Evolutionary conservation across 179 eudicot genomes (phyloP), one percentile per base, ranked within the genome.

Genomic region (Actinidia arguta): DNA sequence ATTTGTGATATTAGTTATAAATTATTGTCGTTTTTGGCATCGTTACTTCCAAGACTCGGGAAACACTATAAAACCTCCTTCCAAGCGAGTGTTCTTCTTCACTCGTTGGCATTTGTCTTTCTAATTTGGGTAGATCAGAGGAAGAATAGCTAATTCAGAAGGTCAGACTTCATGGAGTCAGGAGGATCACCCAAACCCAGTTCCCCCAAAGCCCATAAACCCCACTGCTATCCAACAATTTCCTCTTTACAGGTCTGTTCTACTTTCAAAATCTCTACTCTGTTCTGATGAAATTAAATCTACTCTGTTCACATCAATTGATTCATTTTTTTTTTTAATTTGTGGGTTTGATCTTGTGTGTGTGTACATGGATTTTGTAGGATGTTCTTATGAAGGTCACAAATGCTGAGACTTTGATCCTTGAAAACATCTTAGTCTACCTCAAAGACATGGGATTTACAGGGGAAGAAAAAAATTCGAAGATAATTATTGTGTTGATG

Each of bases 91-190:
- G n/a, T n/a, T n/a, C n/a, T n/a, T n/a, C n/a, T n/a, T n/a, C n/a
- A n/a, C n/a, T n/a, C n/a, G n/a, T n/a, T n/a, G n/a, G n/a, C n/a
- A n/a, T n/a, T n/a, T n/a, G n/a, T n/a, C n/a, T n/a, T n/a, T n/a
- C n/a, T n/a, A n/a, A n/a, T n/a, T n/a, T 77, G 80, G 54, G 55
- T 20, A 61, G 70, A 69, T 22, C 48, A 83, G 86, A 75, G 80
- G 86, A 79, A 61, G 86, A 79, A 20, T 63, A 27, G 25, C 76
- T 83, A 27, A 73, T 78, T 48, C 80, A 79, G 71, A 73, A 79
- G 86, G 78, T 83, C 39, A 55, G 86, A 83, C 44, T 83, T 73
- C 68, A 79, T 83, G 64, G 86, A 83, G 70, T 51, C 62, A 5
- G 82, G 62, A 5, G 82, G 62, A 24, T 79, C 83, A 8, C 3